A percentile compares a stretch with the other conserved stretches of the same genome.
Evolutionary conservation across 75 land plant genomes (phyloP).

Genomic region (Picea sitchensis): DNA sequence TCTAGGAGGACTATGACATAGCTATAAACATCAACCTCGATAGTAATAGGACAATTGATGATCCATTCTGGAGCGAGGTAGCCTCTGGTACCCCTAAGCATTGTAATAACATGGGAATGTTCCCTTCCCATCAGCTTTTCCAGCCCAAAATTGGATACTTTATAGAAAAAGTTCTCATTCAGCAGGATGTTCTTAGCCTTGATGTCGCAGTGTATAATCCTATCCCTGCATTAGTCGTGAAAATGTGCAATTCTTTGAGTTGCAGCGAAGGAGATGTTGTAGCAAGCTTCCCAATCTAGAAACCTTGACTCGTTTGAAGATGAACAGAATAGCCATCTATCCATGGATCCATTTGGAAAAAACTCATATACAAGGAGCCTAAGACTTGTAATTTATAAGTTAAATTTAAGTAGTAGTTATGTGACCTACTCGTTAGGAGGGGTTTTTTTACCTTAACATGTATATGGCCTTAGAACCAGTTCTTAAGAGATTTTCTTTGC

Average conservation of each 20-base stretch:
- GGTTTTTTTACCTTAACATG: not conserved
- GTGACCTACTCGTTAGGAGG: not conserved
- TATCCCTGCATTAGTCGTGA: conserved; percentile 61
- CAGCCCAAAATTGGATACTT: conserved; percentile 81
- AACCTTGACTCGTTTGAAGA: conserved; percentile 8
- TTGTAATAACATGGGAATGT: conserved; percentile 44
- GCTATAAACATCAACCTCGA: conserved; percentile 72
- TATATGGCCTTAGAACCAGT: not conserved
- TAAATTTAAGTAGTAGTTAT: not conserved
- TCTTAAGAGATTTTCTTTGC: not conserved
- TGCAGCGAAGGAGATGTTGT: conserved; percentile 48
- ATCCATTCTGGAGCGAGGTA: conserved; percentile 80
- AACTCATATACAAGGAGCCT: conserved; percentile 38
- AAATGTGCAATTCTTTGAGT: conserved; percentile 74
- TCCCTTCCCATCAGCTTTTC: conserved; percentile 65
- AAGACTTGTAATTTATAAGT: not conserved
- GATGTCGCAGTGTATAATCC: conserved; percentile 84
- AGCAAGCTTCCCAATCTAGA: conserved; percentile 67
- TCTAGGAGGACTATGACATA: conserved; percentile 74
- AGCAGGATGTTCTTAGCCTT: conserved; percentile 79
- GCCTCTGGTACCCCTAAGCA: conserved; percentile 68
- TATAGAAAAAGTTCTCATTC: conserved; percentile 57
- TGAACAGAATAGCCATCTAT: conserved; percentile 25
- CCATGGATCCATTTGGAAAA: conserved; percentile 38
- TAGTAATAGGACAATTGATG: conserved; percentile 56